Evolutionary conservation across 2,329 filamentous ascomycete species (phyloP).

Genomic region (Botrytis deweyae): DNA sequence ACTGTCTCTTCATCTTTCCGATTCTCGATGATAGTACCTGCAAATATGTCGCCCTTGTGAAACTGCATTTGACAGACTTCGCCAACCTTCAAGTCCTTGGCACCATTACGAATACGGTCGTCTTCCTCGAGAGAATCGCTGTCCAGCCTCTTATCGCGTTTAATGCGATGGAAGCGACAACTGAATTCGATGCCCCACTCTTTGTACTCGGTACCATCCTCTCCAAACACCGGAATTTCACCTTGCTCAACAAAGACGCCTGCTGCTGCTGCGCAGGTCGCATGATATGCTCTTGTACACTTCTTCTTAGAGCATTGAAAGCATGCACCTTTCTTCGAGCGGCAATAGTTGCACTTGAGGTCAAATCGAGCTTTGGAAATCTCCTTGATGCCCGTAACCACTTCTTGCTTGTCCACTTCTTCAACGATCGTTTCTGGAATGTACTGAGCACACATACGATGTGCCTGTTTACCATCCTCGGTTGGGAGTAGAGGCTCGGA

Average conservation of each 20-base stretch:
- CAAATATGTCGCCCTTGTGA: slow-evolving; percentile 82
- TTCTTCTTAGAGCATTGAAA: slow-evolving; percentile 97
- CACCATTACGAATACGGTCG: slow-evolving; percentile 65
- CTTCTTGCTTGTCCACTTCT: slow-evolving; percentile 64
- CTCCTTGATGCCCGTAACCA: slow-evolving; percentile 73
- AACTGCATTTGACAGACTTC: slow-evolving; percentile 87
- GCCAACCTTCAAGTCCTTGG: slow-evolving; percentile 65
- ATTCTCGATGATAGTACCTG: slow-evolving; percentile 84
- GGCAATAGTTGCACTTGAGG: slow-evolving; percentile 92
- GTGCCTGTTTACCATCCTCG: slow-evolving; percentile 82
- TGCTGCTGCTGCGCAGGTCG: slow-evolving; percentile 88
- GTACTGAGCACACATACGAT: slow-evolving; percentile 85
- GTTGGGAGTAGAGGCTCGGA: slow-evolving; percentile 81
- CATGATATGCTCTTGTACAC: slow-evolving; percentile 89
- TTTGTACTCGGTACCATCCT: slow-evolving; percentile 89
- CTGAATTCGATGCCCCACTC: slow-evolving; percentile 90
- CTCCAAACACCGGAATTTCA: slow-evolving; percentile 79
- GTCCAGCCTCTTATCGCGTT: slow-evolving; percentile 75
- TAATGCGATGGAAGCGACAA: slow-evolving; percentile 89
- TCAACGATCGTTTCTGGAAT: slow-evolving; percentile 87
- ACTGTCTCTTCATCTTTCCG: slow-evolving; percentile 70
- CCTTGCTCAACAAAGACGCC: slow-evolving; percentile 90
- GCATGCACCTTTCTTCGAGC: slow-evolving; percentile 90
- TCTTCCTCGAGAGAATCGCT: slow-evolving; percentile 69
- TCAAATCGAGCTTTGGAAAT: slow-evolving; percentile 86